A percentile compares a stretch with the other conserved stretches of the same genome.
Conservation (phyloP, 1,284 basidiomycete genomes). For the Ceratobasidium sp. region DNA sequence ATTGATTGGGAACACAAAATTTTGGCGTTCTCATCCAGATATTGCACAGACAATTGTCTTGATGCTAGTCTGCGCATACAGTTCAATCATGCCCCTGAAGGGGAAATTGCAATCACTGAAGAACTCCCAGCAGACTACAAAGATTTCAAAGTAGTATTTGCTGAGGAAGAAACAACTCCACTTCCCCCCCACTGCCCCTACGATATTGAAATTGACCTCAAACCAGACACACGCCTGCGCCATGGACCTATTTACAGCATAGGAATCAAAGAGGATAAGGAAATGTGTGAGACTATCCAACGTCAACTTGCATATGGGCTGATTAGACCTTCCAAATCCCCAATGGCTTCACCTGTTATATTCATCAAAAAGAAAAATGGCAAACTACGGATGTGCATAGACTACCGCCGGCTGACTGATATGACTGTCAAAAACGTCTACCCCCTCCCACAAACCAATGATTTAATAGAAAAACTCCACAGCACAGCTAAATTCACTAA, state of each 20-base stretch:
- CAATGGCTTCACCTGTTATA: slow-evolving; percentile 54
- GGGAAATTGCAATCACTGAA: no score
- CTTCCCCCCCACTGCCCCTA: no score
- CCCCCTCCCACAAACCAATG: slow-evolving; percentile 51
- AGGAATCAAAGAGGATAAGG: background rate
- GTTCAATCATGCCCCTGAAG: no score
- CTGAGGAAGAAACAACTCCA: no score
- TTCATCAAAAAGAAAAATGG: slow-evolving; percentile 66
- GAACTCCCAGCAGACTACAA: no score
- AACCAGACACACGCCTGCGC: no score
- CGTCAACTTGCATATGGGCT: slow-evolving; percentile 25
- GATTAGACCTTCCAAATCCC: slow-evolving; percentile 56
- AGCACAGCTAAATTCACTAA: slow-evolving; percentile 54
- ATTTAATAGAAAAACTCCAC: slow-evolving; percentile 52
- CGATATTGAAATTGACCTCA: no score
- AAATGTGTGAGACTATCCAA: slow-evolving; percentile 21
- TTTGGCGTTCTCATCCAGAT: no score
- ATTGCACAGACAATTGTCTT: no score
- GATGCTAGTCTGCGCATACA: no score
- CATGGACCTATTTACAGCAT: no score
- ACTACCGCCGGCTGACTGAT: slow-evolving; percentile 59
- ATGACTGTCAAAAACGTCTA: slow-evolving; percentile 47
- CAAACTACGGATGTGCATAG: slow-evolving; percentile 58
- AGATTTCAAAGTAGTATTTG: no score
- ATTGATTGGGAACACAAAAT: background rate